These are phyloP conservation scores for Dendrothele bispora DNA, from an alignment of 768 basidiomycete genomes.

Conservation along the genomic window DNA sequence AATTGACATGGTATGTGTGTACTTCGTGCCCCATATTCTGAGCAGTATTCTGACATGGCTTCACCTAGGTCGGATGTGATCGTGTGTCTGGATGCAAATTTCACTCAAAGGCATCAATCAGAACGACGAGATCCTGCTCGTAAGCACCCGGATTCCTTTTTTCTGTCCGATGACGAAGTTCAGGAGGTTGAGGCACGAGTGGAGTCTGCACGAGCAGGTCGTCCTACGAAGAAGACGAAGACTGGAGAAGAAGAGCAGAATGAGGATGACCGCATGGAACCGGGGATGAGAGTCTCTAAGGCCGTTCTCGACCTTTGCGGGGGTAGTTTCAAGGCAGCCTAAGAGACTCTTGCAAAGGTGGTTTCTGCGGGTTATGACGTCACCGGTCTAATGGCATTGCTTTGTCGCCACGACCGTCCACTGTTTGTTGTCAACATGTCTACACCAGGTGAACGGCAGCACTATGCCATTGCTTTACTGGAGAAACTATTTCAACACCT, in stretches of 20 bases:
- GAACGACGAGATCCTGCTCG: conserved; percentile 15
- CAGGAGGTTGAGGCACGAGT: conserved; percentile 18
- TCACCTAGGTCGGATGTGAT: conserved; percentile 21
- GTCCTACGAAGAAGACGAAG: neutral
- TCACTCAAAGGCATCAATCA: conserved; percentile 29
- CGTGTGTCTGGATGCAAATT: conserved; percentile 33
- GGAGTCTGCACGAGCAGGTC: conserved; percentile 6
- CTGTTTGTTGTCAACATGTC: conserved; percentile 37
- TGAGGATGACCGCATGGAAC: conserved; percentile 14
- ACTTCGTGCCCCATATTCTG: too few relatives aligned
- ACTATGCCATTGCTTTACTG: conserved; percentile 30
- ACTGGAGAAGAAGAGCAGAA: too few relatives aligned
- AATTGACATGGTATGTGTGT: too few relatives aligned
- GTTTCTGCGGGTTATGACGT: conserved; percentile 28
- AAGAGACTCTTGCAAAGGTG: conserved; percentile 23
- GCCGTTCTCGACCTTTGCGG: conserved; percentile 32
- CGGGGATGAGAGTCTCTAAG: conserved; percentile 22
- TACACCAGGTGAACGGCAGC: conserved; percentile 30
- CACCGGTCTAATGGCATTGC: conserved; percentile 35
- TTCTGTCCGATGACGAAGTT: conserved; percentile 19
- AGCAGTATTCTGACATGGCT: neutral
- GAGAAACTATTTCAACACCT: conserved; percentile 31
- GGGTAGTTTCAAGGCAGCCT: conserved; percentile 30
- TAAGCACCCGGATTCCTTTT: conserved; percentile 18
- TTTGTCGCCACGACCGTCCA: conserved; percentile 35